Base-by-base conservation (phyloP, 2,329 filamentous ascomycete genomes). In the Lachnellula arida region DNA sequence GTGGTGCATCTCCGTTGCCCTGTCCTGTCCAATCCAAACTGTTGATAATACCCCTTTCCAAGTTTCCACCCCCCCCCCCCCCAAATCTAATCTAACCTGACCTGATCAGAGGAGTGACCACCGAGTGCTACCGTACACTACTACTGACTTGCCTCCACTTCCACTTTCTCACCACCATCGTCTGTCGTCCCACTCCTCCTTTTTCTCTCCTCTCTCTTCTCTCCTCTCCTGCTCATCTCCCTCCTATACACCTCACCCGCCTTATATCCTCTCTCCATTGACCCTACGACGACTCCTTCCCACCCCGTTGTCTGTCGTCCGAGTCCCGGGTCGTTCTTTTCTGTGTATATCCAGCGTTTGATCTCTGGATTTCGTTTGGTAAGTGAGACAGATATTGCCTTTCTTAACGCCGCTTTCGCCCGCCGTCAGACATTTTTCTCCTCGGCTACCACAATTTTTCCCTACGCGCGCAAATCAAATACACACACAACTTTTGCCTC, bases 271-370 rank as follows among this genome's bases (percentile, higher is more conserved):
- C 35, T 17, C 48, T 11, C 35, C 49, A 44, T 42, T 42, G 39
- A 42, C 35, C 23, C 35, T 48, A 17, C 32, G 28, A 55, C 37
- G 44, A 55, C 55, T 49, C 47, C 28, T 51, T 44, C 57, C 46
- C 51, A 48, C 44, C 55, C 40, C 53, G 55, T 63, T 54, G 54
- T 51, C 52, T 34, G 55, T 61, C 46, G 46, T 48, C 50, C 28
- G 46, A 56, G 43, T 57, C 39, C 57, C 61, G 51, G 56, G 58
- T 58, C 58, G 40, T 66, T 67, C 60, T 54, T 63, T 67, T 64
- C 61, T 60, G 61, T 64, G 40, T 47, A 28, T 48, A 28, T 48
- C 58, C 54, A 55, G 53, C 46, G 47, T 56, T 60, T 53, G 17
- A 6, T 15, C 48, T 60, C 58, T 51, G 51, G 39, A 37, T 54